These are phyloP conservation scores for Populus davidiana DNA, from an alignment of 345 rosid species.

Conservation along the genomic window DNA sequence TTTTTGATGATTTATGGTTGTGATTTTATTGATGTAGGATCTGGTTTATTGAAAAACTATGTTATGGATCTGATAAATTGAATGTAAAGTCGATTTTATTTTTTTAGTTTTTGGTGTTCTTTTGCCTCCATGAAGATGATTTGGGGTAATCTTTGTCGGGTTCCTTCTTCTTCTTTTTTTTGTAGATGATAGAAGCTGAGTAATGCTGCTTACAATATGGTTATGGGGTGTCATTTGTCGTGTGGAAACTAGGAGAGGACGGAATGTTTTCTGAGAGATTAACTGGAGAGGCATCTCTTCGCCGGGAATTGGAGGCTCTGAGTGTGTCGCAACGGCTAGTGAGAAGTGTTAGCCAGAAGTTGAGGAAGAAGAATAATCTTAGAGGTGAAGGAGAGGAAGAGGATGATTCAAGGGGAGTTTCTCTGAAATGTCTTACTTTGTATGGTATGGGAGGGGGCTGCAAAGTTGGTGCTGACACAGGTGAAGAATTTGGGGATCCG, in stretches of 20 bases:
- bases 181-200: conserved; percentile 10
- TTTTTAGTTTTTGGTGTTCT: neutral
- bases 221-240: conserved; percentile 15
- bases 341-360: conserved; percentile 72
- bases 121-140: neutral
- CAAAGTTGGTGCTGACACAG: conserved; percentile 85
- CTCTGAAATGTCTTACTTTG: conserved; percentile 62
- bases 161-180: neutral
- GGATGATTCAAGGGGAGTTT: conserved; percentile 49
- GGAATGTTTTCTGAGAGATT: conserved; percentile 49
- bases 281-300: conserved; percentile 52
- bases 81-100: neutral
- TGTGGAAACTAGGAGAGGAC: conserved; percentile 7
- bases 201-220: conserved; percentile 14
- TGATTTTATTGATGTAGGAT: neutral
- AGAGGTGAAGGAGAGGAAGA: conserved; percentile 56
- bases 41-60: neutral
- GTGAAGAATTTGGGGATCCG: conserved; percentile 78
- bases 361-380: conserved; percentile 49
- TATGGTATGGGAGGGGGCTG: conserved; percentile 84
- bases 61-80: neutral
- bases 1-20: neutral
- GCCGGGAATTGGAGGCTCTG: conserved; percentile 62
- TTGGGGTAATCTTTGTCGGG: neutral
- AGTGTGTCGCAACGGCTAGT: conserved; percentile 70